Conservation (phyloP, 2,329 filamentous ascomycete species). For the Ophiognomonia clavigignenti-juglandacearum region DNA sequence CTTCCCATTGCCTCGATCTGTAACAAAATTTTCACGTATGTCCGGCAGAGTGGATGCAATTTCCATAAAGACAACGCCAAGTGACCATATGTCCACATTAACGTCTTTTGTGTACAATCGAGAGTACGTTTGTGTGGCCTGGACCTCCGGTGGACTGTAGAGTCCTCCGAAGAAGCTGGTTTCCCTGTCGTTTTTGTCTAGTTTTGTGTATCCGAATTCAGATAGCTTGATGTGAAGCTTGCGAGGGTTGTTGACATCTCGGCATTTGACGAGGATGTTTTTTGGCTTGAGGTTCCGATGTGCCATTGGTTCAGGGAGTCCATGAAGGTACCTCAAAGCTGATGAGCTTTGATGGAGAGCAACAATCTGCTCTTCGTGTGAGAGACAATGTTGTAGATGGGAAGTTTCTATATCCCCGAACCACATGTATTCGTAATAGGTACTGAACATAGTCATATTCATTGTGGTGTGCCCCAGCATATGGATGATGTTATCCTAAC, state of each 20-base stretch:
- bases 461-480: too few relatives aligned
- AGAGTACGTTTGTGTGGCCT: too few relatives aligned
- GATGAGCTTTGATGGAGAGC: not conserved
- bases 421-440: not conserved
- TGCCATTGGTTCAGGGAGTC: not conserved
- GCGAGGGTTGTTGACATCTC: not conserved
- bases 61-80: constrained; percentile 2
- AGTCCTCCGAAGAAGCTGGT: not conserved
- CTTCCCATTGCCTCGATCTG: too few relatives aligned
- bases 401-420: not conserved
- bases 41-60: constrained; percentile 2
- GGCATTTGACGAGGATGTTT: not conserved
- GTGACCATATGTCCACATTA: constrained; percentile 7
- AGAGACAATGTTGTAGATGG: not conserved
- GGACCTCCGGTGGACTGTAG: constrained; percentile 6
- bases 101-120: constrained; percentile 5
- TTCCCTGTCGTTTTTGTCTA: not conserved
- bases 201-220: not conserved
- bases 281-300: not conserved
- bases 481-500: too few relatives aligned
- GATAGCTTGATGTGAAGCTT: not conserved
- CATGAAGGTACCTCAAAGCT: not conserved
- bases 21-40: not conserved
- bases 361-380: not conserved
- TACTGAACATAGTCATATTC: too few relatives aligned